phyloP scores from a whole-genome alignment of 768 basidiomycete species.

The Auriscalpium microsporum region DNA sequence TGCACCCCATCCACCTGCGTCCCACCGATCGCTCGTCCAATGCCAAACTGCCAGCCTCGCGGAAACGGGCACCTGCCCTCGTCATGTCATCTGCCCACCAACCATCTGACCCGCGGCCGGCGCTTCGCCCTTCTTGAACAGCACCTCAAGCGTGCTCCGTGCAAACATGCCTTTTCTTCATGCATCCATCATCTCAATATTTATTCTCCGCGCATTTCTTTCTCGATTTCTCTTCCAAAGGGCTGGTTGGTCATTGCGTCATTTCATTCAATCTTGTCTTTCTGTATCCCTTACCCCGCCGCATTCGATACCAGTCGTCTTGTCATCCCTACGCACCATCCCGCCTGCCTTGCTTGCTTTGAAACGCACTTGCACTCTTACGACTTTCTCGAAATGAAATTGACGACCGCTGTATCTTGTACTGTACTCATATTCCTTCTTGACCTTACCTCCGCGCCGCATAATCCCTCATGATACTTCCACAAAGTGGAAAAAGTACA shows the following conservation, averaged over 20 bases:
- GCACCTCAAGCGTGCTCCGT: neutral
- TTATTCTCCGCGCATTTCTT: neutral
- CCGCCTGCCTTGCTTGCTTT: neutral
- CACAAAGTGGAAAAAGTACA: neutral
- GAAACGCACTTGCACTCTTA: neutral
- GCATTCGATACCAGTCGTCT: neutral
- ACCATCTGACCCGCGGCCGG: neutral
- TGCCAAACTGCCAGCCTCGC: too few relatives aligned
- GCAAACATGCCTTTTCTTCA: neutral
- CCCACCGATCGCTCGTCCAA: too few relatives aligned
- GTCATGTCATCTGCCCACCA: neutral
- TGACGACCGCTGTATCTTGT: neutral
- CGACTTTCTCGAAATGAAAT: too few relatives aligned
- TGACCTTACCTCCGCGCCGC: too few relatives aligned
- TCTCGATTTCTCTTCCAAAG: too few relatives aligned
- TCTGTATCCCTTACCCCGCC: neutral
- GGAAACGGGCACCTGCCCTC: too few relatives aligned
- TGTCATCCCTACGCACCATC: neutral
- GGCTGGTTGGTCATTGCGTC: neutral
- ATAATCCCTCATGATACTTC: neutral
- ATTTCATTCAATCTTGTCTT: neutral
- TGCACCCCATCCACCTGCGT: too few relatives aligned
- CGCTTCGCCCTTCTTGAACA: neutral
- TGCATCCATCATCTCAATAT: neutral
- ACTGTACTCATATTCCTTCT: neutral